Evolutionary conservation across 2,329 filamentous ascomycete genomes (phyloP).

Genomic region (Trichoderma sp.): DNA sequence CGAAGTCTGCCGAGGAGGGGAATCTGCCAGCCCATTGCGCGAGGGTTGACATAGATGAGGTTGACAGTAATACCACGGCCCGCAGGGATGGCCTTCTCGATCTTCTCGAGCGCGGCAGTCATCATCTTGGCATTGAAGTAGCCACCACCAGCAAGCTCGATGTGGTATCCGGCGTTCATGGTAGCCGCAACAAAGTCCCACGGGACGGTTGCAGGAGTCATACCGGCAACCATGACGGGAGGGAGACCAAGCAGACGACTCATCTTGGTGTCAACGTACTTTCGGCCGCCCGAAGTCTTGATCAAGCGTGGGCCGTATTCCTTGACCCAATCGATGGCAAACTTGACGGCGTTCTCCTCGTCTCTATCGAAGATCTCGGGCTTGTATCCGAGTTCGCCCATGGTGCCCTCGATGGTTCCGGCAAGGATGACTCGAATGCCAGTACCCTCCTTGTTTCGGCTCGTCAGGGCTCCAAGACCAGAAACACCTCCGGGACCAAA

Average conservation of each 20-base stretch:
- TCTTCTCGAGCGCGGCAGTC: slow-evolving; percentile 79
- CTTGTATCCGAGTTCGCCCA: slow-evolving; percentile 93
- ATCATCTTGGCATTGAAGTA: slow-evolving; percentile 82
- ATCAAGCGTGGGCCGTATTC: slow-evolving; percentile 91
- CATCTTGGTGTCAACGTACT: slow-evolving; percentile 96
- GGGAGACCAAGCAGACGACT: slow-evolving; percentile 80
- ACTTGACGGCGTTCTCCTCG: slow-evolving; percentile 90
- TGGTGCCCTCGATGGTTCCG: slow-evolving; percentile 86
- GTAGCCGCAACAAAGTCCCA: slow-evolving; percentile 91
- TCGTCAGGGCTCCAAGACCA: slow-evolving; percentile 90
- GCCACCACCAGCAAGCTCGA: slow-evolving; percentile 85
- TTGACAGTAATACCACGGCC: slow-evolving; percentile 88
- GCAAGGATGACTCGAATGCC: slow-evolving; percentile 95
- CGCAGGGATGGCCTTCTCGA: slow-evolving; percentile 78
- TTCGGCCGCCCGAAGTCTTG: slow-evolving; percentile 84
- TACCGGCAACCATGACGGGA: slow-evolving; percentile 86
- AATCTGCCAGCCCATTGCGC: slow-evolving; percentile 90
- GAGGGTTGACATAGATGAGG: slow-evolving; percentile 86
- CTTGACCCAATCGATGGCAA: slow-evolving; percentile 95
- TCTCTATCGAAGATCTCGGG: slow-evolving; percentile 96
- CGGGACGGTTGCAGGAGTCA: slow-evolving; percentile 86
- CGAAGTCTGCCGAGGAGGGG: slow-evolving; percentile 77
- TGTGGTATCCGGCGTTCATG: slow-evolving; percentile 94
- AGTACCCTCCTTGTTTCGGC: slow-evolving; percentile 98
- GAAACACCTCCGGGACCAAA: slow-evolving; percentile 97